Conservation (phyloP, 176 grass and related monocot genomes). For the Triticum urartu region DNA sequence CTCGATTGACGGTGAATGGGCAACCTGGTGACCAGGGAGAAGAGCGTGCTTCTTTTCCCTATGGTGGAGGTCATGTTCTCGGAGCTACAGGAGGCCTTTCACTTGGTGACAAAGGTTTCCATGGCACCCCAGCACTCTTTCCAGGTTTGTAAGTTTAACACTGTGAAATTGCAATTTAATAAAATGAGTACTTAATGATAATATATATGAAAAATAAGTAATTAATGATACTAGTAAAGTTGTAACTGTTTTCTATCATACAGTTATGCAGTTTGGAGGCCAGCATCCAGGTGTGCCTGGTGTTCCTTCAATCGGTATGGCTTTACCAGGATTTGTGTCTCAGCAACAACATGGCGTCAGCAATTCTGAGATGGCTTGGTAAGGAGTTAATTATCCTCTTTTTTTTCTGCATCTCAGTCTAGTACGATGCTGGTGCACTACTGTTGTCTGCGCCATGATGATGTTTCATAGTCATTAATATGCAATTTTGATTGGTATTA, state of each 20-base stretch:
- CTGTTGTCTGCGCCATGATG: neutral
- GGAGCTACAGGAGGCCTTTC: conserved; percentile 55
- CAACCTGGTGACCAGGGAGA: conserved; percentile 44
- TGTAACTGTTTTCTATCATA: neutral
- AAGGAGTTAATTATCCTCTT: conserved; percentile 31
- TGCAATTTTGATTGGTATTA: neutral
- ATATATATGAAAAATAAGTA: neutral
- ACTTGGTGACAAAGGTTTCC: conserved; percentile 80
- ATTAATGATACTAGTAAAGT: neutral
- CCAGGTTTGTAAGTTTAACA: conserved; percentile 65
- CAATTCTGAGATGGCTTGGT: conserved; percentile 94
- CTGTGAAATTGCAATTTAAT: conserved; percentile 18
- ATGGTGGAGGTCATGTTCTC: conserved; percentile 57
- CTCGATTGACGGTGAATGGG: conserved; percentile 39
- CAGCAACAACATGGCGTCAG: conserved; percentile 72
- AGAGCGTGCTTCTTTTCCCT: conserved; percentile 38
- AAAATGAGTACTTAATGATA: neutral
- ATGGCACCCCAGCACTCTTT: conserved; percentile 75
- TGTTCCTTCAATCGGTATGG: conserved; percentile 81
- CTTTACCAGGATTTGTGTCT: conserved; percentile 89
- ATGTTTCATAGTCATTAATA: conserved; percentile 8
- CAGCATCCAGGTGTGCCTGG: conserved; percentile 69
- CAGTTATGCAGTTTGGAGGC: conserved; percentile 90
- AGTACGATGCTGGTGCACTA: neutral
- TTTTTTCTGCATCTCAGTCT: neutral